These are phyloP conservation scores for Cryptosporidium ryanae DNA, from an alignment of 169 alveolate genomes.

Conservation along the genomic window DNA sequence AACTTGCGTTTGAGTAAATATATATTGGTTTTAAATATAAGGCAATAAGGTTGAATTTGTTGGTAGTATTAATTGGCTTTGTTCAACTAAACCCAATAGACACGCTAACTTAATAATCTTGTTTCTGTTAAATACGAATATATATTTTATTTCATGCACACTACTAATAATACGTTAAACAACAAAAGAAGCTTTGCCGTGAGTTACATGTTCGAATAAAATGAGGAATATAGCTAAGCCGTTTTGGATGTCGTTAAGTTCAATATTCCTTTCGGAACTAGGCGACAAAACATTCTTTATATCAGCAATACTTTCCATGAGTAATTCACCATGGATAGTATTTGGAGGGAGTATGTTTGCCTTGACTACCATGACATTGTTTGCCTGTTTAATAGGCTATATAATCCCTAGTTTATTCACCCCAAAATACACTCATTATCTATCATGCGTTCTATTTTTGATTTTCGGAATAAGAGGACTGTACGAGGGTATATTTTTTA, in stretches of 20 bases:
- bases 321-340: conserved; percentile 76
- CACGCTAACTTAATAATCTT: no score
- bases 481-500: conserved; percentile 73
- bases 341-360: conserved; percentile 80
- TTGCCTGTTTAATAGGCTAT: conserved; percentile 78
- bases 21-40: no score
- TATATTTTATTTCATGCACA: no score
- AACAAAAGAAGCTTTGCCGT: no score
- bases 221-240: conserved; percentile 36
- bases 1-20: no score
- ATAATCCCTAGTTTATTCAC: conserved; percentile 74
- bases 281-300: conserved; percentile 86
- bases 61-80: no score
- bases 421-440: conserved; percentile 69
- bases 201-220: not conserved
- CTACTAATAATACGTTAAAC: no score
- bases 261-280: conserved; percentile 81
- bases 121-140: no score
- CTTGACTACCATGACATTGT: conserved; percentile 81
- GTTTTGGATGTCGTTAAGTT: conserved; percentile 64
- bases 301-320: conserved; percentile 81
- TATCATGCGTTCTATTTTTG: conserved; percentile 74
- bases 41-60: no score
- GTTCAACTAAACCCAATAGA: no score
- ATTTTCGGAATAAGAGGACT: conserved; percentile 74